Percentiles rank a stretch among this genome's conserved stretches.
Conservation (phyloP, 2,329 filamentous ascomycete genomes). For the Biscogniauxia mediterranea region DNA sequence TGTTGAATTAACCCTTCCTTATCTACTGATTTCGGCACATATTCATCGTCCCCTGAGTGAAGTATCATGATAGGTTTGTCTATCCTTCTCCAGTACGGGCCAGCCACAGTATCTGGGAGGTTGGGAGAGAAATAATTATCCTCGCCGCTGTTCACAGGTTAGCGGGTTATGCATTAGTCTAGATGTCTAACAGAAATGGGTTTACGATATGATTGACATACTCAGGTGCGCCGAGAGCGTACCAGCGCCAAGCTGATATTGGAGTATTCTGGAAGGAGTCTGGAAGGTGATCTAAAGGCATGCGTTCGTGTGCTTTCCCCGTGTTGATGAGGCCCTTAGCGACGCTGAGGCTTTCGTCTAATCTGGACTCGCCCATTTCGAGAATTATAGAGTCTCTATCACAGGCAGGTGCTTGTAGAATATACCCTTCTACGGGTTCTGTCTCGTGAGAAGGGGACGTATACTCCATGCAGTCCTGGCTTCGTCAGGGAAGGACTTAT, state of each 20-base stretch:
- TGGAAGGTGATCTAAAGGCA: slow-evolving; percentile 49
- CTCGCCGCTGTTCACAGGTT: slow-evolving; percentile 56
- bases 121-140: slow-evolving; percentile 91
- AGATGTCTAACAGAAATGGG: background rate
- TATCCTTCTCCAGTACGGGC: slow-evolving; percentile 64
- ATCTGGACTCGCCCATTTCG: slow-evolving; percentile 41
- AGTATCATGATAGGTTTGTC: slow-evolving; percentile 61
- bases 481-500: slow-evolving; percentile 8
- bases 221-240: slow-evolving; percentile 50
- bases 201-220: slow-evolving; percentile 33
- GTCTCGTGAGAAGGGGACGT: slow-evolving; percentile 41
- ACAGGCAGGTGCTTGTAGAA: slow-evolving; percentile 77
- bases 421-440: slow-evolving; percentile 66
- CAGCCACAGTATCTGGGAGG: slow-evolving; percentile 54
- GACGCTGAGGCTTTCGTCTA: slow-evolving; percentile 45
- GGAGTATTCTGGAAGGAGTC: slow-evolving; percentile 39
- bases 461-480: slow-evolving; percentile 57
- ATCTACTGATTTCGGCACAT: slow-evolving; percentile 57
- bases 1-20: slow-evolving; percentile 54
- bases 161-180: slow-evolving; percentile 3
- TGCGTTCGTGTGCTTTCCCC: slow-evolving; percentile 52
- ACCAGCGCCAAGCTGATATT: slow-evolving; percentile 52
- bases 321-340: slow-evolving; percentile 55
- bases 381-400: slow-evolving; percentile 65
- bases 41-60: slow-evolving; percentile 65